These are phyloP conservation scores for Neltuma alba DNA, from an alignment of 306 rosid genomes.

Conservation along the genomic window DNA sequence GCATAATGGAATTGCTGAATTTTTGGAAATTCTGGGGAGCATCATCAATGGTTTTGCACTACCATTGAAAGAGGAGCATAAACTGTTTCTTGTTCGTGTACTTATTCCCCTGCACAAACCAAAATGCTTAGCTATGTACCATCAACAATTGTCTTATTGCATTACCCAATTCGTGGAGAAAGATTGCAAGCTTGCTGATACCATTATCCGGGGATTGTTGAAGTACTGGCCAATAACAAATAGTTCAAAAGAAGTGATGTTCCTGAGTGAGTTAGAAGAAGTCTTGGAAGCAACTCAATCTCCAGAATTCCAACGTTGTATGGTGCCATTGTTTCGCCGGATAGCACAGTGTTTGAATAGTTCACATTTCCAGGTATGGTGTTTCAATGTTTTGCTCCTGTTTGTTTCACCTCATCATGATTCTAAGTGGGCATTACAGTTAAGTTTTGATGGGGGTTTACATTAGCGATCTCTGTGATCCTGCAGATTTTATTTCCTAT, in stretches of 20 bases:
- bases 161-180: constrained; percentile 72
- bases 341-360: constrained; percentile 63
- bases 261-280: constrained; percentile 72
- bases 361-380: constrained; percentile 75
- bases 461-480: constrained; percentile 1
- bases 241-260: constrained; percentile 75
- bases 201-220: constrained; percentile 66
- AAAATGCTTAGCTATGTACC: constrained; percentile 66
- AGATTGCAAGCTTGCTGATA: constrained; percentile 80
- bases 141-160: constrained; percentile 71
- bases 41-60: constrained; percentile 68
- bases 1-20: constrained; percentile 61
- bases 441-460: not conserved
- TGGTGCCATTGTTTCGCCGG: constrained; percentile 65
- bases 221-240: constrained; percentile 81
- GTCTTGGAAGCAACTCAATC: constrained; percentile 68
- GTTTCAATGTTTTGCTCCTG: constrained; percentile 8
- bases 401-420: not conserved
- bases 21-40: constrained; percentile 50
- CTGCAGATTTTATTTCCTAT: not conserved
- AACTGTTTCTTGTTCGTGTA: constrained; percentile 63
- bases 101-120: constrained; percentile 74
- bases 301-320: constrained; percentile 74
- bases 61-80: constrained; percentile 77
- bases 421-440: not conserved